Percentiles rank a stretch among this genome's conserved stretches.
These are phyloP conservation scores for Heimioporus sp. DNA, from an alignment of 768 basidiomycete species.

Conservation along the genomic window DNA sequence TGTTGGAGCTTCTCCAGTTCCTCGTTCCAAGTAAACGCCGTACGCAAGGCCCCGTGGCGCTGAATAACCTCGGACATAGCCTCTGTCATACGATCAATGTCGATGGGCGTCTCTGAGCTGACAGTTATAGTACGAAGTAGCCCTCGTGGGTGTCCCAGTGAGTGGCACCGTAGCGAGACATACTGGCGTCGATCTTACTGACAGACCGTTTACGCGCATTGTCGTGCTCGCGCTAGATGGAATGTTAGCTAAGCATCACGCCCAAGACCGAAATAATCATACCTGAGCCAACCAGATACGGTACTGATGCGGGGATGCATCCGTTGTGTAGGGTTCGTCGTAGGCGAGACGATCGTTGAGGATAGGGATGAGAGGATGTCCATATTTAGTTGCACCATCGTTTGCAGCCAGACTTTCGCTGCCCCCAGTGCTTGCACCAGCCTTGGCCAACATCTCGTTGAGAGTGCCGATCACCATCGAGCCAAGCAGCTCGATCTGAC, in stretches of 20 bases:
- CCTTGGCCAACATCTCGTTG: constrained; percentile 25
- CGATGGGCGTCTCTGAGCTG: constrained; percentile 23
- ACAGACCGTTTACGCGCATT: constrained; percentile 28
- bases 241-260: not conserved
- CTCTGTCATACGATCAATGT: constrained; percentile 25
- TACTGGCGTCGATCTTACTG: constrained; percentile 28
- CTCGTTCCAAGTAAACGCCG: constrained; percentile 30
- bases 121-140: constrained; percentile 17
- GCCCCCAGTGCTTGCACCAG: constrained; percentile 7
- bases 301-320: constrained; percentile 26
- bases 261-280: not conserved
- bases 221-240: constrained; percentile 23
- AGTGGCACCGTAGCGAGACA: constrained; percentile 33
- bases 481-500: constrained; percentile 24
- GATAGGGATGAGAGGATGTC: constrained; percentile 26
- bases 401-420: constrained; percentile 9
- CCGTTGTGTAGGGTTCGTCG: constrained; percentile 29
- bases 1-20: constrained; percentile 28
- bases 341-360: constrained; percentile 32
- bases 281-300: constrained; percentile 35
- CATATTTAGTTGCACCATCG: constrained; percentile 28
- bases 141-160: constrained; percentile 33
- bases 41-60: constrained; percentile 30
- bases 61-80: constrained; percentile 26
- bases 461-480: constrained; percentile 21